These are phyloP conservation scores for Chaetomium olivaceum DNA, from an alignment of 2,329 filamentous ascomycete species.

Conservation along the genomic window DNA sequence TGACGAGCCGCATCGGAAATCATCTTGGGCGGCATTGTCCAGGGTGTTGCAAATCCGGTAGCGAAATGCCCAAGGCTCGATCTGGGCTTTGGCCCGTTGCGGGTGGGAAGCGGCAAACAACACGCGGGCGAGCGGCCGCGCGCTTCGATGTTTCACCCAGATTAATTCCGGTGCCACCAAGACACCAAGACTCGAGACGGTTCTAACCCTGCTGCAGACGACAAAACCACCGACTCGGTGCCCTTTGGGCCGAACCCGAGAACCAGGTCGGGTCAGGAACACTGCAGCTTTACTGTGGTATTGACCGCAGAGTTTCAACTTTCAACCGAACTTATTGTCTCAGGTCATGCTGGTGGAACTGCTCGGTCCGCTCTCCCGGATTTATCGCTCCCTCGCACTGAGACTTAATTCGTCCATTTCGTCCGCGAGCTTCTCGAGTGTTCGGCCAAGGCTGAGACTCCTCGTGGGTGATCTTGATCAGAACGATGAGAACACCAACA, in stretches of 20 bases:
- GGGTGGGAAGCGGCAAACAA: neutral
- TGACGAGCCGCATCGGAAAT: neutral
- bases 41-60: neutral
- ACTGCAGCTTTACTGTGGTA: neutral
- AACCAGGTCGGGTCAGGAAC: neutral
- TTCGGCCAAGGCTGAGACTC: neutral
- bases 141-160: constrained; percentile 9
- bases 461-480: neutral
- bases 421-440: neutral
- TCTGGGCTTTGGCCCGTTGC: neutral
- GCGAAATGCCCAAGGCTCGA: neutral
- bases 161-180: neutral
- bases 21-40: constrained; percentile 2
- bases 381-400: too few relatives aligned
- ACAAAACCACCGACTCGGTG: constrained; percentile 4
- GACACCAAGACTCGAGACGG: neutral
- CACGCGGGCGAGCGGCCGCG: neutral
- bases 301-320: neutral
- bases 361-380: neutral
- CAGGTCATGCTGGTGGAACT: constrained; percentile 1
- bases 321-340: neutral
- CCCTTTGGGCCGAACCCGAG: neutral
- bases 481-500: neutral
- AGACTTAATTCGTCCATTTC: neutral
- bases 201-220: neutral